A percentile compares a stretch with the other conserved stretches of the same genome.
These are phyloP conservation scores for Myxozyma nipponensis DNA, from an alignment of 805 yeast genomes.

Conservation along the genomic window DNA sequence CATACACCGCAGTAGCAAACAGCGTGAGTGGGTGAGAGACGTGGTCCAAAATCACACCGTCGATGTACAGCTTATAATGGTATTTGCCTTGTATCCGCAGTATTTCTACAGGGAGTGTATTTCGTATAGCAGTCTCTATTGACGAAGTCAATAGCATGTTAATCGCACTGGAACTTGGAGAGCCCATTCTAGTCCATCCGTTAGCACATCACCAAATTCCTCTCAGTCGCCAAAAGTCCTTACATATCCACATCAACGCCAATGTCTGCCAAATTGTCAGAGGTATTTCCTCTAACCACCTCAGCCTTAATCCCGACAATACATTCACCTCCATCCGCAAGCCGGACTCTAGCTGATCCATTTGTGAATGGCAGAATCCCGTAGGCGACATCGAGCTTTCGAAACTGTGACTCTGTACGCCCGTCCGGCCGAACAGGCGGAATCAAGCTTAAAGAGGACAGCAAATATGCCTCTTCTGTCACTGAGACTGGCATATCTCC, in stretches of 20 bases:
- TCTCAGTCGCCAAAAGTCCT: conserved; percentile 1
- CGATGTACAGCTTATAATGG: conserved; percentile 72
- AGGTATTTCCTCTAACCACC: conserved; percentile 50
- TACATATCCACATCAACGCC: conserved; percentile 55
- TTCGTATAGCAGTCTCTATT: conserved; percentile 51
- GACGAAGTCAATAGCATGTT: conserved; percentile 61
- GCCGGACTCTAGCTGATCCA: conserved; percentile 84
- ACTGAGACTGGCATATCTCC: conserved; percentile 37
- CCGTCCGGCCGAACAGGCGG: conserved; percentile 85
- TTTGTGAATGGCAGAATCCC: conserved; percentile 81
- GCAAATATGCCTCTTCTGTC: conserved; percentile 52
- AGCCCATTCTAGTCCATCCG: conserved; percentile 34
- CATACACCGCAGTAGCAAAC: conserved; percentile 71
- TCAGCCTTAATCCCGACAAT: conserved; percentile 86
- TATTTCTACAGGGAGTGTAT: conserved; percentile 50
- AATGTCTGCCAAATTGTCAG: conserved; percentile 55
- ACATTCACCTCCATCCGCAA: conserved; percentile 90
- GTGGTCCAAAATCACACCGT: conserved; percentile 71
- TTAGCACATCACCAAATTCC: not conserved
- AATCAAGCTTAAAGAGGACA: conserved; percentile 58
- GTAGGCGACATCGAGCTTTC: conserved; percentile 81
- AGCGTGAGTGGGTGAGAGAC: conserved; percentile 78
- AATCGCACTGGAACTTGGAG: conserved; percentile 49
- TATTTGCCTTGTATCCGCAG: conserved; percentile 69
- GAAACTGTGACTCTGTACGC: conserved; percentile 64